phyloP scores from a whole-genome alignment of 2,329 filamentous ascomycete genomes.

The Arthrinium phaeospermum region DNA sequence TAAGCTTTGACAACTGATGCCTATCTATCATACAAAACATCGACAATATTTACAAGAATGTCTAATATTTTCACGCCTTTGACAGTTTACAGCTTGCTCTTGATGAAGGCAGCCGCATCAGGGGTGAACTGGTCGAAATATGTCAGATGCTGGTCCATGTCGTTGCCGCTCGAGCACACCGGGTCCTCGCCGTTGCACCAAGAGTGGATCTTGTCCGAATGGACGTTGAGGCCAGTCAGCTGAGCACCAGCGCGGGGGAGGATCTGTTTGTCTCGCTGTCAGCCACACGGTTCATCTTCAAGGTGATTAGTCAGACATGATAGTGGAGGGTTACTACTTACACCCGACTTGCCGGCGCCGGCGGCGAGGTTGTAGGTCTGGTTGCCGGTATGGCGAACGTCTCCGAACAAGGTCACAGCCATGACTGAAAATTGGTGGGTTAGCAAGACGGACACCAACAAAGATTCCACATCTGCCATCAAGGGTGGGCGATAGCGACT shows the following conservation, averaged over 20 bases:
- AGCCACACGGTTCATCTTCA: slow-evolving; percentile 28
- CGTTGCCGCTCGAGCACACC: slow-evolving; percentile 13
- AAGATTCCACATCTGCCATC: background rate
- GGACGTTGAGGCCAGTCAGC: background rate
- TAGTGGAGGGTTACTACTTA: background rate
- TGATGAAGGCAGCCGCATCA: slow-evolving; percentile 15
- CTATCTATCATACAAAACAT: background rate
- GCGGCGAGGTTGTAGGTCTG: slow-evolving; percentile 14
- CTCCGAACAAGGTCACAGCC: slow-evolving; percentile 11
- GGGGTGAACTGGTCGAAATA: slow-evolving; percentile 13
- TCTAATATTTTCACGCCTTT: background rate
- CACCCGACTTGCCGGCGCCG: slow-evolving; percentile 4
- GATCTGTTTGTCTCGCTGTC: slow-evolving; percentile 21
- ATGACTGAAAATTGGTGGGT: background rate
- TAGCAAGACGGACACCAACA: background rate
- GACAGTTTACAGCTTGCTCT: slow-evolving; percentile 8
- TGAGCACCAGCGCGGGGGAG: background rate
- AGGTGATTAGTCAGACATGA: background rate
- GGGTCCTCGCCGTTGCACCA: slow-evolving; percentile 14
- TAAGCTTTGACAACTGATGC: background rate
- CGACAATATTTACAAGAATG: background rate
- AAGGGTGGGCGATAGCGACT: background rate
- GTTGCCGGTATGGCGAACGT: background rate
- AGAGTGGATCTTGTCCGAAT: slow-evolving; percentile 3
- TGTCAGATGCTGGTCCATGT: background rate